Conservation (phyloP, 768 basidiomycete species). For the Boletellus sp. region DNA sequence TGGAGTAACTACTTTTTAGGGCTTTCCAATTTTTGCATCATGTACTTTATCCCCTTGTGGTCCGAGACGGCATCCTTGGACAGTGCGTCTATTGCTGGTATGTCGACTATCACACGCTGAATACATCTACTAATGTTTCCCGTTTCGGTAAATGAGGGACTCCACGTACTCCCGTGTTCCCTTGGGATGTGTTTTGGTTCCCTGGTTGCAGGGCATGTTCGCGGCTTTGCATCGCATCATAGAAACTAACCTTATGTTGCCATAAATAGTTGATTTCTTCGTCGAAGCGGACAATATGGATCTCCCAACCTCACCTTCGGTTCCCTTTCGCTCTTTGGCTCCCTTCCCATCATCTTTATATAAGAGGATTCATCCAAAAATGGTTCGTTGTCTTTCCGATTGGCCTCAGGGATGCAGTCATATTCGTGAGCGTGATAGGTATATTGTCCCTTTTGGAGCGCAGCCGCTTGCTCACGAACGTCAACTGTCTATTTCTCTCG, state of each 20-base stretch:
- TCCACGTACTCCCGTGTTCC: constrained; percentile 50
- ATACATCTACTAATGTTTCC: too few species aligned
- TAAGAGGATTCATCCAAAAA: constrained; percentile 21
- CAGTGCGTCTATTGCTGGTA: constrained; percentile 63
- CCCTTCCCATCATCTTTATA: constrained; percentile 33
- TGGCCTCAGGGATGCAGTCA: constrained; percentile 13
- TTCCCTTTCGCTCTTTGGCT: constrained; percentile 43
- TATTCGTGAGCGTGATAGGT: constrained; percentile 11
- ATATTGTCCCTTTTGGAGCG: not conserved
- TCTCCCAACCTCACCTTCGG: constrained; percentile 46
- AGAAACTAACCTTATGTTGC: too few species aligned
- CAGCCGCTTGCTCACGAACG: not conserved
- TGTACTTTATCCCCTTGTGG: constrained; percentile 78
- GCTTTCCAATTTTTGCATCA: constrained; percentile 69
- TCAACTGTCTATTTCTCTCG: too few species aligned
- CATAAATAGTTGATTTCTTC: constrained; percentile 41
- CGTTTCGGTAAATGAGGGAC: constrained; percentile 30
- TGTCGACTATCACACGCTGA: not conserved
- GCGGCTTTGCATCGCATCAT: too few species aligned
- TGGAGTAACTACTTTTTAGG: constrained; percentile 70
- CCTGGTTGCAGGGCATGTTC: constrained; percentile 43
- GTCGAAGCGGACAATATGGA: constrained; percentile 50
- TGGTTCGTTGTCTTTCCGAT: constrained; percentile 18
- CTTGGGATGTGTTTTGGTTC: constrained; percentile 48
- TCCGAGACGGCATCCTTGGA: constrained; percentile 74